Base-by-base conservation (phyloP, 768 basidiomycete genomes). In the Serendipita indica region DNA sequence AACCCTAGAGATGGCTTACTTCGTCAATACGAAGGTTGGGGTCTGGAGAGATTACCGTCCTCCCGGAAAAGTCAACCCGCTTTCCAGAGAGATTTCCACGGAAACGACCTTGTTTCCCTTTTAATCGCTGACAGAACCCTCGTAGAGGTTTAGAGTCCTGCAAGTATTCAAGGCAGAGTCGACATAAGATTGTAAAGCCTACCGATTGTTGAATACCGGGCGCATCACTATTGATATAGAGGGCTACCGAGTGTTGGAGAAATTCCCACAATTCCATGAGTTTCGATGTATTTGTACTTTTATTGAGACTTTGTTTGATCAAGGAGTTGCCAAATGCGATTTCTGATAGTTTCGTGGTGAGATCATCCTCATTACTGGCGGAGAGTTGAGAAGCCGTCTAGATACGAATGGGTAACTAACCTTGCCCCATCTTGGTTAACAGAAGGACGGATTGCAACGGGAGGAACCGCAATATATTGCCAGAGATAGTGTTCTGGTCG, bases 211-310 rank as follows among this genome's bases (percentile, higher is more conserved):
- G 86, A 10, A 98, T 83, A 39, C 96, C 96, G 13, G 96, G 96
- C 12, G 91, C 75, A 68, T 97, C 93, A 1, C 94, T 94, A 72
- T 98, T 98, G 74, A 99, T 85, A 70, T 98, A 99, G 79, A 98
- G 86, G 0, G 96, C 96, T 25, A 98, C 89, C 14, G 86, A 85
- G 52, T 93, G 77, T 66, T 96, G 91, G 1, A 99, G 76, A 63
- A 94, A 91, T 65, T 98, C 96, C 96, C 96, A 99, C 80, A 94
- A 84, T 79, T 92, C 93, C 89, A 94, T 94, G 65, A 94, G 86
- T 62, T 87, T 86, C 34, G 84, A 79, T 13, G 86, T 92, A 2
- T 88, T 87, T 2, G 85, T 79, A 45, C 96, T 96, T 70, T 89
- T 90, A 3, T 79, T 78, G 10, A 98, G 77, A 5, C 88, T 89